These are phyloP conservation scores for Suillus bovinus DNA, from an alignment of 768 basidiomycete genomes.

Conservation along the genomic window DNA sequence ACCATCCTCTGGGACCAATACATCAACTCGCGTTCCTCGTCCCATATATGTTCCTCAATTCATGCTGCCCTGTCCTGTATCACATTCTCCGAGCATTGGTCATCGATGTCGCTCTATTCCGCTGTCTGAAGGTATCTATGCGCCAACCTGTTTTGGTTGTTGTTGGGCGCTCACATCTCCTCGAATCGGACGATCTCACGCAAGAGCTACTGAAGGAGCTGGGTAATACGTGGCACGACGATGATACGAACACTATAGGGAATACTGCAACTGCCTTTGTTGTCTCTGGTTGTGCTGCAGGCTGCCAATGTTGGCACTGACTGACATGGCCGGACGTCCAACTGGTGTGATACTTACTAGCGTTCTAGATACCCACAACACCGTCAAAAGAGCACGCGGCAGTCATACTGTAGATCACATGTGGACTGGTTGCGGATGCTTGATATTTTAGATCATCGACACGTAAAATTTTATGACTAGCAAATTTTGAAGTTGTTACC, in stretches of 20 bases:
- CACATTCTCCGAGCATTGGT: constrained; percentile 51
- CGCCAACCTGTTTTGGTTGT: constrained; percentile 56
- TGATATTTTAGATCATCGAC: too few relatives aligned
- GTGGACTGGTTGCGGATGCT: too few relatives aligned
- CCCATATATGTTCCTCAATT: constrained; percentile 9
- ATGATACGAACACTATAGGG: constrained; percentile 78
- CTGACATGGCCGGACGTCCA: not conserved
- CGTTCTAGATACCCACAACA: too few relatives aligned
- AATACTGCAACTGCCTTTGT: constrained; percentile 81
- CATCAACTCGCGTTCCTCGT: constrained; percentile 28
- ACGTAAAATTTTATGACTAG: too few relatives aligned
- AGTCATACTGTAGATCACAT: too few relatives aligned
- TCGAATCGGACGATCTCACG: constrained; percentile 59
- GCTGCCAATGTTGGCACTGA: constrained; percentile 38
- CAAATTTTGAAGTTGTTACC: too few relatives aligned
- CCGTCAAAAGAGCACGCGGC: too few relatives aligned
- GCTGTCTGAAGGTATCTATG: constrained; percentile 44
- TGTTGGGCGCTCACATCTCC: constrained; percentile 76
- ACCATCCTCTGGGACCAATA: constrained; percentile 73
- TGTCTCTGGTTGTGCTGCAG: constrained; percentile 66
- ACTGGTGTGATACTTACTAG: too few relatives aligned
- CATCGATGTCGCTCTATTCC: constrained; percentile 55
- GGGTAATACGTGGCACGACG: constrained; percentile 10
- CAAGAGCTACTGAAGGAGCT: constrained; percentile 54
- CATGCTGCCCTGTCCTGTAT: constrained; percentile 57